Evolutionary conservation across 495 filamentous ascomycete genomes (phyloP), one percentile per base, ranked within the genome.

Genomic region (Lasiosphaeris hirsuta): DNA sequence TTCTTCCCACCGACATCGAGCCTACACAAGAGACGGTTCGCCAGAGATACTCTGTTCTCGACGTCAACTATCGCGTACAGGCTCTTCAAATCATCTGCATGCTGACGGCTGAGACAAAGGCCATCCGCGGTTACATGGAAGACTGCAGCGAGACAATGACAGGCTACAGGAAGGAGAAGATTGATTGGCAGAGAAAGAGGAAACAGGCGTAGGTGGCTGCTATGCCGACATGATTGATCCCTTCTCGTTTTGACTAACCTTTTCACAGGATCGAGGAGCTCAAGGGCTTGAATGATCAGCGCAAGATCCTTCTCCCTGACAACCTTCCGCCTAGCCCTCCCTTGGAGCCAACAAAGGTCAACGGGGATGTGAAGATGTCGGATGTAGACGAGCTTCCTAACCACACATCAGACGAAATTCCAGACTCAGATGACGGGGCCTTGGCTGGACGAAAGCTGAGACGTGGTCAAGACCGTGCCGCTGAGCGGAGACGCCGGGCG

Each of bases 101-200:
- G 76, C 81, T 97, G 46, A 89, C 87, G n/a, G 74, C 92, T 45
- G 86, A 90, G 62, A 96, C 93, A 3, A 89, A 88, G 66, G 85
- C 87, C 2, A 83, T 97, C 55, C 84, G 90, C 38, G 85, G 84
- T 13, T 96, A 94, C 65, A 87, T 98, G 75, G 91, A 96, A 56
- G 85, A 92, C 59, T 95, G 91, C 72, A 87, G 85, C 45, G 88
- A 91, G 59, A 85, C 89, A 56, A 96, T 97, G 95, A 98, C 94
- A 3, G 84, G 83, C 41, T 87, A 91, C 65, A 82, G 94, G 15
- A 98, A 97, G 71, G 88, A 95, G 70, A 97, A 96, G 73, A 96
- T 96, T 54, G 89, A 96, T 61, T 86, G 84, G 67, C 94, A 97
- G 70, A 82, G 90, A 55, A 80, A 86, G 52, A 84, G 88, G 63